Conservation (phyloP, 768 basidiomycete genomes). For the Amanita rubescens region DNA sequence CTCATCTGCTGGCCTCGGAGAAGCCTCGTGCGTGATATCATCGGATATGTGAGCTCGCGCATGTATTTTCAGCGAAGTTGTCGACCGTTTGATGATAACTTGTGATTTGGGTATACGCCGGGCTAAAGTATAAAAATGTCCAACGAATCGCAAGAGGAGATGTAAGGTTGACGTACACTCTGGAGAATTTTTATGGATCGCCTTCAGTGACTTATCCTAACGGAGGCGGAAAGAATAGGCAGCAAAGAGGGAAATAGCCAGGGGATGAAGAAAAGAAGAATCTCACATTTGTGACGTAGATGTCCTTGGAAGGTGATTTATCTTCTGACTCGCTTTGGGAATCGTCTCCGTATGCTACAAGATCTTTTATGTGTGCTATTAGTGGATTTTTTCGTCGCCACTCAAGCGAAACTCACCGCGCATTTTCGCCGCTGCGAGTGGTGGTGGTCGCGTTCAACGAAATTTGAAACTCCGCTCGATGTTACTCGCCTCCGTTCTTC, state of each 20-base stretch:
- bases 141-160: constrained; percentile 9
- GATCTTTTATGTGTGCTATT: constrained; percentile 29
- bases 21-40: constrained; percentile 25
- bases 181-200: constrained; percentile 25
- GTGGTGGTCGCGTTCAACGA: neutral
- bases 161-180: constrained; percentile 35
- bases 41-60: constrained; percentile 44
- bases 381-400: too few relatives aligned
- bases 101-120: constrained; percentile 44
- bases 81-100: constrained; percentile 51
- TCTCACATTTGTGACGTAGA: constrained; percentile 61
- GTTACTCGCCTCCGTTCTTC: constrained; percentile 23
- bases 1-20: neutral
- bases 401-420: neutral
- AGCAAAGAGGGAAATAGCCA: constrained; percentile 60
- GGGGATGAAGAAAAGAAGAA: constrained; percentile 29
- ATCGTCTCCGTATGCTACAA: constrained; percentile 59
- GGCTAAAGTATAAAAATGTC: constrained; percentile 17
- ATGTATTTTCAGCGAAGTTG: constrained; percentile 38
- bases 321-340: constrained; percentile 52
- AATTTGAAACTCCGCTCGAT: constrained; percentile 15
- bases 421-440: neutral
- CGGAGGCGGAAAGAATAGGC: constrained; percentile 48
- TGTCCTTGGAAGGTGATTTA: constrained; percentile 25
- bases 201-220: constrained; percentile 54